These are phyloP conservation scores for Colletotrichum sansevieriae DNA, from an alignment of 2,329 filamentous ascomycete genomes.

Conservation along the genomic window DNA sequence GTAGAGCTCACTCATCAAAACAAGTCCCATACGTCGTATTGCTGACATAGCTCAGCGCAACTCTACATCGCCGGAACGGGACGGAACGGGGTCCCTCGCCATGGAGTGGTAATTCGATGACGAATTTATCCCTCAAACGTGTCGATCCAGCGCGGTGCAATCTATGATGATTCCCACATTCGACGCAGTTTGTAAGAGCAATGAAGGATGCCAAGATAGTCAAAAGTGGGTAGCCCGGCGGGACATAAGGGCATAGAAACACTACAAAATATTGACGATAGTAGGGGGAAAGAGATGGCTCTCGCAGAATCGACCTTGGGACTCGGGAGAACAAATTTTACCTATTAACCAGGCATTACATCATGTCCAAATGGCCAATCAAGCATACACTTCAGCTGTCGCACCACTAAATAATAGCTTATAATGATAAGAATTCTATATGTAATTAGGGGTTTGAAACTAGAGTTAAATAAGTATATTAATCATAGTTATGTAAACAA, in stretches of 20 bases:
- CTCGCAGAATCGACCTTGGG: background rate
- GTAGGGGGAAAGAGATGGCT: background rate
- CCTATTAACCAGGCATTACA: background rate
- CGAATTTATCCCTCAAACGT: too few relatives aligned
- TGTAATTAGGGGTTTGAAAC: too few relatives aligned
- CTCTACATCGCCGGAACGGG: too few relatives aligned
- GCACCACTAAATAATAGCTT: background rate
- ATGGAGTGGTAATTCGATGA: too few relatives aligned
- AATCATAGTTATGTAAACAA: too few relatives aligned
- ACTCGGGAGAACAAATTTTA: background rate
- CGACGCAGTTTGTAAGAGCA: background rate
- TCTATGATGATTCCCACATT: conserved; percentile 1
- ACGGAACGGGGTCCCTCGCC: too few relatives aligned
- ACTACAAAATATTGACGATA: background rate
- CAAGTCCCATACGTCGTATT: too few relatives aligned
- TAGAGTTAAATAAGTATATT: too few relatives aligned
- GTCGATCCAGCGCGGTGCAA: background rate
- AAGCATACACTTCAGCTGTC: background rate
- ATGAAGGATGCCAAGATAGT: background rate
- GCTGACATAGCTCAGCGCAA: too few relatives aligned
- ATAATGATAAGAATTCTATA: too few relatives aligned
- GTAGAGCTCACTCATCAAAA: too few relatives aligned
- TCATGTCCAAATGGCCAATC: background rate
- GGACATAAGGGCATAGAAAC: background rate
- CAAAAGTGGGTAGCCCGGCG: too few relatives aligned